Base-by-base conservation (phyloP, 2,329 filamentous ascomycete genomes). In the Pseudocercospora eumusae region DNA sequence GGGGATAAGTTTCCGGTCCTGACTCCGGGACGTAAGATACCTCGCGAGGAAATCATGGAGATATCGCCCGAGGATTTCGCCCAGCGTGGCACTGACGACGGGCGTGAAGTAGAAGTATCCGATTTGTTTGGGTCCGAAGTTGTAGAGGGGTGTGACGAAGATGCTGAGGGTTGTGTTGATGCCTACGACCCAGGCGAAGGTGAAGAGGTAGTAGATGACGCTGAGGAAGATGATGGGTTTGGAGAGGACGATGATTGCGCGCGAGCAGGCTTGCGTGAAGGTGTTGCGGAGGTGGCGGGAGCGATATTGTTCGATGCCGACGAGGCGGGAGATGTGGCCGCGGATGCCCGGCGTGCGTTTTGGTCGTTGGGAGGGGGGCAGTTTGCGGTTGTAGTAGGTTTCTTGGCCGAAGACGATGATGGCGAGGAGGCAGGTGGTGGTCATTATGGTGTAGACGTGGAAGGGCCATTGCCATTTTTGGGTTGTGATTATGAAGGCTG, bases 81-180 rank as follows among this genome's bases (percentile, higher is more conserved):
- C 71, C 18, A 73, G 47, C 10, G 59, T 54, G 4, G 68, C 66
- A 1, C 59, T 69, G 1, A 72, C 64, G n/a, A 73, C 61, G n/a
- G 71, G 71, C 4, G 72, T 69, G 47, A 74, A 70, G 61, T 74
- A 73, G 36, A 68, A 62, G 47, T 61, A 71, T 18, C 59, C 59
- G 25, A 65, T 59, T 15, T 56, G 57, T 42, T 57, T 58, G 10
- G 59, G 50, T n/a, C 61, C 61, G 33, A 68, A 68, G 21, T 65
- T 57, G 47, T 70, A 63, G 0, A 60, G n/a, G 54, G 57, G 63
- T 6, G 67, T 68, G 9, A 66, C 60, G 44, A 70, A 70, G 25
- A 64, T 36, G n/a, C 62, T 36, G 2, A 64, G 45, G 45, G 67
- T 70, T 1, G 66, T 71, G 49, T 69, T 70, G 57, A 70, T 70